A percentile compares a stretch with the other conserved stretches of the same genome.
phyloP scores from a whole-genome alignment of 1,284 basidiomycete genomes.

The Pulveroboletus sp. region DNA sequence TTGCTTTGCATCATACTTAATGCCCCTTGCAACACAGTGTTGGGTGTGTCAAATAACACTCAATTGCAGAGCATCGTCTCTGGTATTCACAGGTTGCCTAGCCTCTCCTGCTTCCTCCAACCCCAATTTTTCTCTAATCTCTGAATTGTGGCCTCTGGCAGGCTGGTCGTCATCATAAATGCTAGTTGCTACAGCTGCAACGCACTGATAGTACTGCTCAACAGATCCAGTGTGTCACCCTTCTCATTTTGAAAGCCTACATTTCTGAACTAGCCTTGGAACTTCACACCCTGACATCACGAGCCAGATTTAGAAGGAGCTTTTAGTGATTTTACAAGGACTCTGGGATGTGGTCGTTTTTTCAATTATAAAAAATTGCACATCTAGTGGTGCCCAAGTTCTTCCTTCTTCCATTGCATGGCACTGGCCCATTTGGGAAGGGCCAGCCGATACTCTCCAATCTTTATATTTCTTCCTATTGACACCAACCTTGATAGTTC shows the following conservation, averaged over 20 bases:
- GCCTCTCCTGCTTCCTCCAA: not conserved
- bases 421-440: constrained; percentile 27
- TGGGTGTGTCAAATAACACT: not conserved
- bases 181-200: not conserved
- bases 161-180: not conserved
- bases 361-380: constrained; percentile 17
- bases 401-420: constrained; percentile 18
- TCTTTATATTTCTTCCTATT: constrained; percentile 39
- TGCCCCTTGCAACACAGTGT: not conserved
- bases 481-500: constrained; percentile 32
- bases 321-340: not conserved
- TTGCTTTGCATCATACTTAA: not conserved
- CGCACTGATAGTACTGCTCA: constrained; percentile 20
- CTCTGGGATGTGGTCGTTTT: not conserved
- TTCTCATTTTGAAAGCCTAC: not conserved
- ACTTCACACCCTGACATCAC: not conserved
- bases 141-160: not conserved
- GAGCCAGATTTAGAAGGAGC: not conserved
- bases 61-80: not conserved
- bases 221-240: not conserved
- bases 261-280: not conserved
- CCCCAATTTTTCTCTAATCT: constrained; percentile 1
- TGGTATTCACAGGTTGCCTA: not conserved
- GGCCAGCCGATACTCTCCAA: constrained; percentile 22
- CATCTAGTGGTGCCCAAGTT: constrained; percentile 44